Percentiles rank a stretch among this genome's conserved stretches.
These are phyloP conservation scores for Kregervanrija pseudodelftensis DNA, from an alignment of 805 yeast genomes.

Conservation along the genomic window DNA sequence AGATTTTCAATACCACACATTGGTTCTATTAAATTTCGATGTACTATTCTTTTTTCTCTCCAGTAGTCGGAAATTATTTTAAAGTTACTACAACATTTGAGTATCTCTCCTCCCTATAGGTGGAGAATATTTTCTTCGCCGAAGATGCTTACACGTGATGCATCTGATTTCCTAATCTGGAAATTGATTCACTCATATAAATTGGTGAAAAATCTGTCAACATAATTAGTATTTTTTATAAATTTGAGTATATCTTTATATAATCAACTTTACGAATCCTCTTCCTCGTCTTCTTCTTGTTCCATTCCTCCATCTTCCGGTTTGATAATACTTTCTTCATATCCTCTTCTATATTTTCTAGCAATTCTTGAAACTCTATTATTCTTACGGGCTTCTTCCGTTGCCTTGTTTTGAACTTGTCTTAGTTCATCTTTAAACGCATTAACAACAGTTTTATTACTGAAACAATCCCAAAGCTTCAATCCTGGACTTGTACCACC, in stretches of 20 bases:
- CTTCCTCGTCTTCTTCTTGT: constrained; percentile 48
- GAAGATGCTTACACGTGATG: too few relatives aligned
- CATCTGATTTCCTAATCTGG: too few relatives aligned
- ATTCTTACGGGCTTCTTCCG: constrained; percentile 42
- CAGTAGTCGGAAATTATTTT: too few relatives aligned
- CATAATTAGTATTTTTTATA: not conserved
- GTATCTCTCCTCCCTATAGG: too few relatives aligned
- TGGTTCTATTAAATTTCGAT: too few relatives aligned
- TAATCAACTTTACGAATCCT: constrained; percentile 14
- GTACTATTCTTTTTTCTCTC: too few relatives aligned
- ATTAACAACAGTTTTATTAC: constrained; percentile 70
- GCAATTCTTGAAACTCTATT: constrained; percentile 71
- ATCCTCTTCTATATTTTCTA: constrained; percentile 51
- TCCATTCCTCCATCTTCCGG: constrained; percentile 62
- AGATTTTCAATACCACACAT: too few relatives aligned
- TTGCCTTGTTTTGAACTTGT: constrained; percentile 48
- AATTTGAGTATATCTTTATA: not conserved
- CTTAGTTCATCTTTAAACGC: constrained; percentile 56
- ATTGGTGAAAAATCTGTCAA: too few relatives aligned
- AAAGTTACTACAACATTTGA: too few relatives aligned
- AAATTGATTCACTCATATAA: too few relatives aligned
- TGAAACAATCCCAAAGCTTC: constrained; percentile 89
- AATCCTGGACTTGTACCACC: constrained; percentile 84
- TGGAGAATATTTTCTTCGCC: too few relatives aligned
- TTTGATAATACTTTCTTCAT: constrained; percentile 49